These are phyloP conservation scores for Cutaneotrichosporon sp. DNA, from an alignment of 1,284 basidiomycete genomes.

Conservation along the genomic window DNA sequence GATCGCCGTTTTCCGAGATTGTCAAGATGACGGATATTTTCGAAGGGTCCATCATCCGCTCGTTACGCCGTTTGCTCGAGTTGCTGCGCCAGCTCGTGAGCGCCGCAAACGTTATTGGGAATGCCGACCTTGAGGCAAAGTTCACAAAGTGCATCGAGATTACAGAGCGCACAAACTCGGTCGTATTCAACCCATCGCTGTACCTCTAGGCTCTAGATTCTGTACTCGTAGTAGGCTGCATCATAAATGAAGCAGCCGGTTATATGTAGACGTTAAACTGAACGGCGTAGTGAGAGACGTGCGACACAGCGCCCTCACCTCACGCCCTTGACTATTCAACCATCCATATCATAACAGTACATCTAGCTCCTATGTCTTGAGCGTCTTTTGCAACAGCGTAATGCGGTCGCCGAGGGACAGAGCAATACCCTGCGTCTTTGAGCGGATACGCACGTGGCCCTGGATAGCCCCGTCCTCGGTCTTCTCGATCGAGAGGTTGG, in stretches of 20 bases:
- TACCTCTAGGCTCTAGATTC: conserved; percentile 16
- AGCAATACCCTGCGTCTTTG: conserved; percentile 95
- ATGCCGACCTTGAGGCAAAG: conserved; percentile 85
- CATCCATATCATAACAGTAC: conserved; percentile 9
- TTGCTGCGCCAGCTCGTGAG: conserved; percentile 91
- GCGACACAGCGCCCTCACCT: no score
- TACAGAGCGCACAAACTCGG: conserved; percentile 86
- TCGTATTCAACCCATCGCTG: conserved; percentile 77
- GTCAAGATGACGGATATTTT: conserved; percentile 93
- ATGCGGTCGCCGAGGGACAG: conserved; percentile 81
- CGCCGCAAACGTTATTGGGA: conserved; percentile 95
- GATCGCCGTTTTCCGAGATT: conserved; percentile 93
- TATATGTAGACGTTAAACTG: no score
- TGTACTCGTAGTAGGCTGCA: neutral
- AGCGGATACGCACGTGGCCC: conserved; percentile 88
- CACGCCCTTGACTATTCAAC: neutral
- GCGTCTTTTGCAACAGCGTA: conserved; percentile 57
- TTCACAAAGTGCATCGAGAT: conserved; percentile 83
- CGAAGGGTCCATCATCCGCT: conserved; percentile 90
- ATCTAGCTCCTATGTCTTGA: conserved; percentile 22
- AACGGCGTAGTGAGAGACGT: no score
- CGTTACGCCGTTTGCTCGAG: conserved; percentile 90
- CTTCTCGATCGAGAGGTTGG: conserved; percentile 92
- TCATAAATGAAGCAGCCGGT: no score
- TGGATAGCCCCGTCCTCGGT: conserved; percentile 77